Base-by-base conservation (phyloP, 768 basidiomycete species). In the Tricholoma flavovirens region DNA sequence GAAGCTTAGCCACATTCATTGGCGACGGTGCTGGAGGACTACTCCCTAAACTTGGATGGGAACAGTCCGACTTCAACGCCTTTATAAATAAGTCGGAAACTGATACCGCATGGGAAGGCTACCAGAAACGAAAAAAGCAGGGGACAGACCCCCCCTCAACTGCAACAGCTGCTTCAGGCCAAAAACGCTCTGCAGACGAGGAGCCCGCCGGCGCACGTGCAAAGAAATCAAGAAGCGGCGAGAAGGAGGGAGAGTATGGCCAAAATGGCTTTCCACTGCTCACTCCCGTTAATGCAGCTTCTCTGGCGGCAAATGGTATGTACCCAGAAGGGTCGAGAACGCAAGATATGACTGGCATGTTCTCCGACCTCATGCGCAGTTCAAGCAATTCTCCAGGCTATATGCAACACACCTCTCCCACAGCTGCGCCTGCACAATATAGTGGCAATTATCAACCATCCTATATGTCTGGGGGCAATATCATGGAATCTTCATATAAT, bases 41-140 rank as follows among this genome's bases (percentile, higher is more conserved):
- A 49, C 69, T 93, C 36, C 81, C 84, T 21, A 88, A 88, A 65
- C 78, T 93, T 10, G 91, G 91, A 21, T 93, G 89, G 83, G 81
- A 87, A 29, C 64, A 82, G 65, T 75, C 80, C 45, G 88, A 90
- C 64, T 93, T 95, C 67, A 85, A 88, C 59, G 83, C 81, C 49
- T 90, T 86, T 60, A 75, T 96, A 59, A 92, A 89, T 71, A 86
- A 84, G 63, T 83, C 88, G 0, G 94, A 97, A 73, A 94, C 93
- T 0, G 94, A 96, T 65, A 93, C 92, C 1, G 93, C 93, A 33
- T 93, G 88, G 79, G 93, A 96, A 66, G 87, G 91, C 51, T 94
- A 87, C 64, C 86, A 91, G 59, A 62, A 78, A 4, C 83, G 92
- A 61, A 94, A 87, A 69, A 79, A 78, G 58, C 52, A 62, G 14